Base-by-base conservation (phyloP, 1,284 basidiomycete genomes). In the Anthracocystis setariae region DNA sequence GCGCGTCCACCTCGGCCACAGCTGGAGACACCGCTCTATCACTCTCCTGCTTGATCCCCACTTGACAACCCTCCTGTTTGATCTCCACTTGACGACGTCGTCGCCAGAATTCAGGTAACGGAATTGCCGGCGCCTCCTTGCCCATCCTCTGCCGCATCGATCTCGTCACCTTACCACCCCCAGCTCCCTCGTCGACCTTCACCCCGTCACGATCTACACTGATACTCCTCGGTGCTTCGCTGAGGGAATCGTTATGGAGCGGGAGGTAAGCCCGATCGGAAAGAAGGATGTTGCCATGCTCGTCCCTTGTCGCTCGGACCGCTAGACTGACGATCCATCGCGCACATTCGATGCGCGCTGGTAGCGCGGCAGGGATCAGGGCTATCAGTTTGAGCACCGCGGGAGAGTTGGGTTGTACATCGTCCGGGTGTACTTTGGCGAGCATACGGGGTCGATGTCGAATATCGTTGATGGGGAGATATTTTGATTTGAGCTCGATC, bases 41-140 rank as follows among this genome's bases (percentile, higher is more conserved):
- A 9, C 10, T 3, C 10, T 23, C 40, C 20, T 21, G 3, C 21
- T 23, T 13, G 17, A 42, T n/a, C 38, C 18, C 18, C 39, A 9
- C 18, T 15, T 33, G 8, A 27, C 8, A 1, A 25, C 43, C 39
- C 27, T 43, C 25, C 10, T 27, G 38, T 21, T n/a, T 20, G 23
- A 35, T 29, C 21, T 21, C 7, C n/a, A 40, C 17, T 25, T 15
- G 2, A 39, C n/a, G n/a, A n/a, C 8, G 10, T 42, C 20, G 10
- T 42, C 46, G 45, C 68, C 68, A 71, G 21, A 71, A 71, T 10
- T 32, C 8, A 1, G 67, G 67, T 27, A 65, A 21, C 8, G 67
- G 67, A 10, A 71, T 61, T 0, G 43, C n/a, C 17, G 62, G 68
- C n/a, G 24, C 50, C 15, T 57, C 54, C 13, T 37, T 23, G 0